Evolutionary conservation across 495 filamentous ascomycete genomes (phyloP), one percentile per base, ranked within the genome.

Genomic region (Xylaria intraflava): DNA sequence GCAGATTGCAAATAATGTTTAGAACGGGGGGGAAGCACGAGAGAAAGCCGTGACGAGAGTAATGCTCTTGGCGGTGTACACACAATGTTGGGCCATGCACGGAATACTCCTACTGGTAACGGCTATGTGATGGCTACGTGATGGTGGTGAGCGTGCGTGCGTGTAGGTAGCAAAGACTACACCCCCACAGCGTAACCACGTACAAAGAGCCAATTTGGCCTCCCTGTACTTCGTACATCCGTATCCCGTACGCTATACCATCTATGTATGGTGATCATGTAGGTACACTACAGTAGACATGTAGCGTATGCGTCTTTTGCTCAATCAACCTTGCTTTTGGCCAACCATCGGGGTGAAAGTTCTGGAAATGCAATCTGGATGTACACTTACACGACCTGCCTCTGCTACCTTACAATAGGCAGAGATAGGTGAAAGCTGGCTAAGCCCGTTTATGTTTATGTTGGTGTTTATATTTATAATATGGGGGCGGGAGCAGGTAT

Each of bases 41-140:
- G 14, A 27, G 23, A 52, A 23, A 33, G 7, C 3, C 19, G 31
- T 22, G 16, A 46, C 20, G 17, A 8, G 2, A 17, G 26, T 19
- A 19, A 45, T 38, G 36, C 31, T 39, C 50, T 46, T 53, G 50
- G 50, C 50, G 39, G 19, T 22, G 17, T 42, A 30, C 19, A 29
- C 19, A 29, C 39, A 45, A 16, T 33, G 8, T 23, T 52, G 29
- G n/a, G 14, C 27, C 36, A 36, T 42, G 43, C n/a, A n/a, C n/a
- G n/a, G n/a, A n/a, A n/a, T 39, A 43, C 30, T 24, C 42, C 50
- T 46, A 53, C 41, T 53, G 50, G 50, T 38, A 23, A 39, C 6
- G 22, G 2, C 23, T 33, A 27, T 53, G 50, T 53, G 50, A 46
- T 11, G 22, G 6, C n/a, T n/a, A 27, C 45, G 50, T 53, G 50